A percentile compares a stretch with the other conserved stretches of the same genome.
phyloP scores from a whole-genome alignment of 2,329 filamentous ascomycete species.

The Coniochaeta sp. region DNA sequence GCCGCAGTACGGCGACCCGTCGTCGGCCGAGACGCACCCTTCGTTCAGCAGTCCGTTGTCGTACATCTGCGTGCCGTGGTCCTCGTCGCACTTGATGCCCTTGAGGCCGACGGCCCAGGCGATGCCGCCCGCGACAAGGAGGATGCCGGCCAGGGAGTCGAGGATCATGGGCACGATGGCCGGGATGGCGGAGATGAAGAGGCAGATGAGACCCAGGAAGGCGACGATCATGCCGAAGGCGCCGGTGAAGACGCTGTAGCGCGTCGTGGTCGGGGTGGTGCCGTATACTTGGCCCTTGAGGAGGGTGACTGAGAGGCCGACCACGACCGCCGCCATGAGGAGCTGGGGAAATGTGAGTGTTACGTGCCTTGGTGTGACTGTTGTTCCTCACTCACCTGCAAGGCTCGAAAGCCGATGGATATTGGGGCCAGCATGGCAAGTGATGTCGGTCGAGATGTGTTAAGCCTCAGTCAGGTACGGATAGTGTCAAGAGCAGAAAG shows the following conservation, averaged over 20 bases:
- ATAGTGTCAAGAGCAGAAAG: neutral
- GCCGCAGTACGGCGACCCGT: conserved; percentile 4
- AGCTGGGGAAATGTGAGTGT: conserved; percentile 11
- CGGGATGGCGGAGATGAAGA: conserved; percentile 22
- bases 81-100: conserved; percentile 16
- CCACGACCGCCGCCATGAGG: conserved; percentile 21
- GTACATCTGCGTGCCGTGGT: conserved; percentile 3
- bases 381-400: conserved; percentile 1
- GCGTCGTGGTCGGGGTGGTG: conserved; percentile 19
- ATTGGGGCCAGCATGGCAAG: neutral
- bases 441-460: too few species aligned
- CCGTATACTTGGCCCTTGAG: conserved; percentile 20
- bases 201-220: conserved; percentile 15
- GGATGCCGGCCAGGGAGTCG: conserved; percentile 19
- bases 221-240: conserved; percentile 23
- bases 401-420: conserved; percentile 3
- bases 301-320: conserved; percentile 22
- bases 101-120: conserved; percentile 22
- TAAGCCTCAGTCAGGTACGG: too few species aligned
- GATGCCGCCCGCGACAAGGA: conserved; percentile 24
- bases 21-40: conserved; percentile 12
- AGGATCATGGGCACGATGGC: conserved; percentile 13
- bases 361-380: neutral
- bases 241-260: conserved; percentile 23
- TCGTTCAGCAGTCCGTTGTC: conserved; percentile 22